Conservation (phyloP, 2,329 filamentous ascomycete species). For the Aspergillus fructus region DNA sequence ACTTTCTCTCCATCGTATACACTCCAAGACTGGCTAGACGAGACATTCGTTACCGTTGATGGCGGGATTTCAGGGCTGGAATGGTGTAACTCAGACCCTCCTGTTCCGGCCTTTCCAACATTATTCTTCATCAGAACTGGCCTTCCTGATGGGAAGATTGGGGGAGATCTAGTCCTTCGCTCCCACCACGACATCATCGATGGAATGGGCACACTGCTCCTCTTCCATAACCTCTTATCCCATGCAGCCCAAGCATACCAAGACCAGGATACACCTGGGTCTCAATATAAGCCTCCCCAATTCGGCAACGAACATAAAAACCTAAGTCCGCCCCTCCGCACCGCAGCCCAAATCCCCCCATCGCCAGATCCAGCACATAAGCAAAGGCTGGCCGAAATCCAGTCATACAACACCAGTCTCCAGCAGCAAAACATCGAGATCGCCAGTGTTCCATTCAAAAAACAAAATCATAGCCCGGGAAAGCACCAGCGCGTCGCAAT, state of each 20-base stretch:
- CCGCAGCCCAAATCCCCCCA: conserved; percentile 20
- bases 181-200: conserved; percentile 26
- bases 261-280: neutral
- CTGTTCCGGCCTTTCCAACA: conserved; percentile 22
- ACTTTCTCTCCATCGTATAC: neutral
- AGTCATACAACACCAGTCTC: conserved; percentile 11
- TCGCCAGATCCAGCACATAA: conserved; percentile 5
- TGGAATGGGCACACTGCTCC: conserved; percentile 21
- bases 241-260: conserved; percentile 11
- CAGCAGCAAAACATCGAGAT: conserved; percentile 14
- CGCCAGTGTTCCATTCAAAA: conserved; percentile 19
- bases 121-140: conserved; percentile 19
- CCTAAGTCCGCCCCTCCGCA: conserved; percentile 22
- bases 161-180: conserved; percentile 21
- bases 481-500: conserved; percentile 21
- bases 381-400: neutral
- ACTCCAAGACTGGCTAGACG: conserved; percentile 14
- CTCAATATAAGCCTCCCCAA: neutral
- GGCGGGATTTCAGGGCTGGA: conserved; percentile 15
- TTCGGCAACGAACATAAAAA: conserved; percentile 21
- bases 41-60: conserved; percentile 16
- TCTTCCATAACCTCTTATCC: conserved; percentile 21
- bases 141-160: neutral
- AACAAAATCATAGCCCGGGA: conserved; percentile 9
- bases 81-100: conserved; percentile 27